A percentile compares a stretch with the other conserved stretches of the same genome.
Conservation (phyloP, 140 eudicot species). For the Eryngium alpinum region DNA sequence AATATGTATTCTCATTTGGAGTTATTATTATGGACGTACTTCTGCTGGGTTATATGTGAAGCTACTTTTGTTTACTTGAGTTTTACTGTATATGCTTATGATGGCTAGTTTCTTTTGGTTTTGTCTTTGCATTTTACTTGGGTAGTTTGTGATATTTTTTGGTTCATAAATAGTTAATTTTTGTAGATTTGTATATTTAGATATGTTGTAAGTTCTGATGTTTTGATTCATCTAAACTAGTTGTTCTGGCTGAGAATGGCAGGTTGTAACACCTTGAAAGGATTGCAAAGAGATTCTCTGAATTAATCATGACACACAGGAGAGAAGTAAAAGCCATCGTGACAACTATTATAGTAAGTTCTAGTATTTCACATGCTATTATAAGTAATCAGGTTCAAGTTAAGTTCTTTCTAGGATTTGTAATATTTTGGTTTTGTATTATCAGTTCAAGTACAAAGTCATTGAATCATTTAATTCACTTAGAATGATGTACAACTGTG, state of each 20-base stretch:
- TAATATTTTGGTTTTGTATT: background rate
- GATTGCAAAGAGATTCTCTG: conserved; percentile 62
- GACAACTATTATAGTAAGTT: conserved; percentile 79
- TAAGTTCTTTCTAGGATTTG: background rate
- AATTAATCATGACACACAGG: conserved; percentile 80
- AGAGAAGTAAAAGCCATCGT: conserved; percentile 79
- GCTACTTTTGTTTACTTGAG: too few species aligned
- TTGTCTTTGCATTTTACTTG: background rate
- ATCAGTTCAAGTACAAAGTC: background rate
- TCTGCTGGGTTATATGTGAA: too few species aligned
- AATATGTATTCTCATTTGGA: background rate
- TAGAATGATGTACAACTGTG: background rate
- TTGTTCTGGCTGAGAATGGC: conserved; percentile 71
- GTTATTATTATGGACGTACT: background rate
- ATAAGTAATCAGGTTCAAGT: background rate
- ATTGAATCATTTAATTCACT: background rate
- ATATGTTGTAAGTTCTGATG: background rate
- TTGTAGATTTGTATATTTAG: background rate
- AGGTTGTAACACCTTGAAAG: conserved; percentile 61
- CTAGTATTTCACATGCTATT: background rate
- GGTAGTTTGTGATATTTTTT: background rate
- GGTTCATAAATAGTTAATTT: background rate
- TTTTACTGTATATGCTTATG: background rate
- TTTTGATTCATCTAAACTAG: conserved; percentile 27
- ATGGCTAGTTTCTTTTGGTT: background rate